phyloP scores from a whole-genome alignment of 129 eudicot species.

The Arctium minus region DNA sequence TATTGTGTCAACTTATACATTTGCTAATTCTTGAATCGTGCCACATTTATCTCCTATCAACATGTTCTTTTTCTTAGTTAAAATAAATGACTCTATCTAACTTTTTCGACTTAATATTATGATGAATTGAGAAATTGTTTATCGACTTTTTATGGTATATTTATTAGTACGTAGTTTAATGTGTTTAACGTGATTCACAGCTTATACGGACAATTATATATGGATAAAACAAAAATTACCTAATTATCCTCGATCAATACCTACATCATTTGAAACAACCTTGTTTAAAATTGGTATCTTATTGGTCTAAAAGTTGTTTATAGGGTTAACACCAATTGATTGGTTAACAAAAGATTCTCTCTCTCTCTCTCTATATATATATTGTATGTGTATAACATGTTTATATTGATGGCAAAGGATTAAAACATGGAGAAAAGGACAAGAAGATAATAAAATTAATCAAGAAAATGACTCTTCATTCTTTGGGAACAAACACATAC shows the following conservation, averaged over 20 bases:
- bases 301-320: too few relatives aligned
- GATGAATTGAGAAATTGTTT: not conserved
- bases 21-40: not conserved
- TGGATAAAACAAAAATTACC: too few relatives aligned
- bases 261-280: too few relatives aligned
- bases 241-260: too few relatives aligned
- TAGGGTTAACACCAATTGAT: too few relatives aligned
- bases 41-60: not conserved
- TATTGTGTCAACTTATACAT: not conserved
- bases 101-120: not conserved
- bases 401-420: not conserved
- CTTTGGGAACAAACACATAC: slow-evolving; percentile 29
- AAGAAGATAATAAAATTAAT: not conserved
- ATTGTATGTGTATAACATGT: not conserved
- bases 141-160: too few relatives aligned
- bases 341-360: too few relatives aligned
- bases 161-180: too few relatives aligned
- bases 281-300: too few relatives aligned
- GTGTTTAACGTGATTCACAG: too few relatives aligned
- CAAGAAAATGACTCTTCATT: slow-evolving; percentile 14
- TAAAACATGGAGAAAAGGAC: not conserved
- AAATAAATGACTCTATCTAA: not conserved
- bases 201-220: too few relatives aligned
- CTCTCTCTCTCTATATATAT: too few relatives aligned
- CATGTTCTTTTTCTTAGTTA: not conserved